Conservation (phyloP, 2,329 filamentous ascomycete species). For the Botryotinia globosa region DNA sequence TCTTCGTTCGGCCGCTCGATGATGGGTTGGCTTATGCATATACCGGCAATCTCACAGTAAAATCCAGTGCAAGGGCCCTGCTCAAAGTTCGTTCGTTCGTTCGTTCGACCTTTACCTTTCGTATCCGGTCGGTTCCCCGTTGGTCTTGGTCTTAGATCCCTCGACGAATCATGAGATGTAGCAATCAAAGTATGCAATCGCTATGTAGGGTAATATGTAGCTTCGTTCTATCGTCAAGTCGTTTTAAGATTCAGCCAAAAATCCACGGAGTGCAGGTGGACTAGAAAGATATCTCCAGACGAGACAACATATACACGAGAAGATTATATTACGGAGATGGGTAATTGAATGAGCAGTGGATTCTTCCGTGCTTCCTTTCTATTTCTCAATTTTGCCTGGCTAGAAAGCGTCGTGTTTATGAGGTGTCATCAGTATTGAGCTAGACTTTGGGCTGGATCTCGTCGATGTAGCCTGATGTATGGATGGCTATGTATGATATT, state of each 20-base stretch:
- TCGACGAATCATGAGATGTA: not conserved
- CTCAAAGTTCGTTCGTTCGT: not conserved
- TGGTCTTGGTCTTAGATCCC: not conserved
- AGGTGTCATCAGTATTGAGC: constrained; percentile 1
- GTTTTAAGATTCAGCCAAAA: constrained; percentile 13
- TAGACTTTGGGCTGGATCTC: constrained; percentile 3
- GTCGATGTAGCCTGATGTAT: constrained; percentile 17
- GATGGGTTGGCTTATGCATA: constrained; percentile 4
- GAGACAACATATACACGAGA: not conserved
- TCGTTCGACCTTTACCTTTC: constrained; percentile 7
- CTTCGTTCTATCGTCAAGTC: not conserved
- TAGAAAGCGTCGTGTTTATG: not conserved
- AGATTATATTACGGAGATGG: not conserved
- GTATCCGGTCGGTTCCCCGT: constrained; percentile 10
- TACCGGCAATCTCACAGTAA: not conserved
- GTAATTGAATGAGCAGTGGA: not conserved
- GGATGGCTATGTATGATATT: not conserved
- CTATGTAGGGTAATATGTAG: constrained; percentile 1
- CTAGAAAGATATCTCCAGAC: not conserved
- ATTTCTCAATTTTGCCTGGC: not conserved
- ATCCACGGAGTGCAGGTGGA: not conserved
- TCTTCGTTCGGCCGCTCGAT: not conserved
- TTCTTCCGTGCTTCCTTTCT: not conserved
- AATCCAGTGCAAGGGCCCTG: constrained; percentile 14
- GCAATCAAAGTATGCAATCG: not conserved